Conservation (phyloP, 371 early-diverging fungal species). For the Mucor racemosus region DNA sequence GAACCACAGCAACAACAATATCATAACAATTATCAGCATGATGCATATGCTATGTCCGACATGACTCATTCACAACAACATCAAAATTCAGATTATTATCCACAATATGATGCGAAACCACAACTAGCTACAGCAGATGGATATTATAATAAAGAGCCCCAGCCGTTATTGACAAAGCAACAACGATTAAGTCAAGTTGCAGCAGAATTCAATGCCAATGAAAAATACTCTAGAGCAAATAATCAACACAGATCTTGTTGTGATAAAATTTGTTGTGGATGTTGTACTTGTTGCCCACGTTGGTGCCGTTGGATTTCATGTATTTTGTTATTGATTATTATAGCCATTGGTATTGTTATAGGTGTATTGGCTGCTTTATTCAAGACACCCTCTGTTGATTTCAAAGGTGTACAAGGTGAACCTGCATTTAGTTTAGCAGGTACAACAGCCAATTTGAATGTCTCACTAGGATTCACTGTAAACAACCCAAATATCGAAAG, state of each 20-base stretch:
- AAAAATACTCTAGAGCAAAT: constrained; percentile 11
- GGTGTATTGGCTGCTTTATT: constrained; percentile 49
- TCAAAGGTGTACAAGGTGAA: constrained; percentile 39
- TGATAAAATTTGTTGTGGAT: constrained; percentile 52
- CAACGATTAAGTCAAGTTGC: constrained; percentile 2
- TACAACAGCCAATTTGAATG: constrained; percentile 31
- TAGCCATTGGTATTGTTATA: constrained; percentile 42
- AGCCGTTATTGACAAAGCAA: not conserved
- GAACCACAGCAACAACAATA: constrained; percentile 12
- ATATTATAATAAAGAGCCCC: constrained; percentile 9
- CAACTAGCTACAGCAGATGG: constrained; percentile 7
- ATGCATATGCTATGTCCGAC: constrained; percentile 26
- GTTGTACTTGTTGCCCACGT: constrained; percentile 51
- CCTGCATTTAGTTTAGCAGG: constrained; percentile 34
- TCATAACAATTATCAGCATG: constrained; percentile 3
- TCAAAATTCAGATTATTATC: not conserved
- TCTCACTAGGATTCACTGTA: constrained; percentile 47
- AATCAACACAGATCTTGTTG: constrained; percentile 29
- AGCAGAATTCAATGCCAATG: not conserved
- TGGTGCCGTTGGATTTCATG: constrained; percentile 50
- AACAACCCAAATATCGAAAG: constrained; percentile 62
- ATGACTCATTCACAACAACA: constrained; percentile 10
- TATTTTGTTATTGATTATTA: constrained; percentile 35
- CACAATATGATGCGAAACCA: constrained; percentile 11
- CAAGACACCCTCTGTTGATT: constrained; percentile 42